Percentiles rank a stretch among this genome's conserved stretches.
Evolutionary conservation across 75 land plant genomes (phyloP).

Genomic region (Azolla pinnata): DNA sequence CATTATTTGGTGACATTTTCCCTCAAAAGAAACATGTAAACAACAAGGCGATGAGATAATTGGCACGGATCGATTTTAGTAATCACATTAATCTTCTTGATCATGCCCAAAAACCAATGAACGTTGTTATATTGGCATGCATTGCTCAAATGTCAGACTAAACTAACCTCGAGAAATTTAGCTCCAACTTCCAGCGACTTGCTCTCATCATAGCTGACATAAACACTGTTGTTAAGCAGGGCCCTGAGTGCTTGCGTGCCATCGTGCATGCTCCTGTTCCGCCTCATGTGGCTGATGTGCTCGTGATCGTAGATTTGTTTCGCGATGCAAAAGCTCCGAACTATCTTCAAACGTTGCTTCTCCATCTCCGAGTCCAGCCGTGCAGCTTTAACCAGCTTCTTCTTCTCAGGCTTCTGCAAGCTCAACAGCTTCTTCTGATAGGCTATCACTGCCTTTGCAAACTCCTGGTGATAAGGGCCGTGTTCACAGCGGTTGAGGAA

Average conservation of each 20-base stretch:
- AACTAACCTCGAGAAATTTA: constrained; percentile 55
- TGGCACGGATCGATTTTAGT: too few species aligned
- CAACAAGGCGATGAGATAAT: too few species aligned
- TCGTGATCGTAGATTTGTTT: constrained; percentile 50
- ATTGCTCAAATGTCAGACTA: too few species aligned
- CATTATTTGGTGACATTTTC: too few species aligned
- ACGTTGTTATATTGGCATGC: too few species aligned
- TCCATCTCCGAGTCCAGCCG: constrained; percentile 61
- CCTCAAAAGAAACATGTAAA: too few species aligned
- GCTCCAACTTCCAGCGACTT: constrained; percentile 67
- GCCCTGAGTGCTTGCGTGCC: constrained; percentile 11
- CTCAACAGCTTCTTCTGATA: constrained; percentile 65
- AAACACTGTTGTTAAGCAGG: not conserved
- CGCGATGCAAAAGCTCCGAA: constrained; percentile 69
- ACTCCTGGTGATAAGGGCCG: too few species aligned
- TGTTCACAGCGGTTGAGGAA: too few species aligned
- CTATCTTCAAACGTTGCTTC: constrained; percentile 56
- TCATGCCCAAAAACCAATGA: too few species aligned
- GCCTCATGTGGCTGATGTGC: constrained; percentile 9
- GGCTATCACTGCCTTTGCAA: constrained; percentile 79
- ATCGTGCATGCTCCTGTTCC: constrained; percentile 16
- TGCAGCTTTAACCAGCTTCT: too few species aligned
- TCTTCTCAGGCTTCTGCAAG: constrained; percentile 8
- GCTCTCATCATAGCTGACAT: constrained; percentile 14
- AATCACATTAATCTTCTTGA: too few species aligned